A percentile compares a stretch with the other conserved stretches of the same genome.
Evolutionary conservation across 164 flowering plant genomes (phyloP).

Genomic region (Sextonia rubra): DNA sequence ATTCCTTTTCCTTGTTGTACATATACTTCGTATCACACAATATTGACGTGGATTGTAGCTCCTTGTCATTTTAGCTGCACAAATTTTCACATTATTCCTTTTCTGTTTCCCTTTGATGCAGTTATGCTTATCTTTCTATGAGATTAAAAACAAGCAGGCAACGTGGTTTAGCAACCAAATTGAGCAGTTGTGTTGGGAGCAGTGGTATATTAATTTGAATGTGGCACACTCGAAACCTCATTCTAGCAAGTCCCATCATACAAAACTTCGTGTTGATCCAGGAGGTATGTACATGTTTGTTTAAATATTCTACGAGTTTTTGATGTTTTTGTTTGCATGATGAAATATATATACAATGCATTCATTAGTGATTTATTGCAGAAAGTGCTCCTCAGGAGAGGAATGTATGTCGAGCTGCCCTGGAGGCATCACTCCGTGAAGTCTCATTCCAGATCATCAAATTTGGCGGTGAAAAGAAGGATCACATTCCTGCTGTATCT

Average conservation of each 20-base stretch:
- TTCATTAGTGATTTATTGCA: constrained; percentile 17
- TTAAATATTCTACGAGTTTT: neutral
- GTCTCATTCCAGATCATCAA: constrained; percentile 86
- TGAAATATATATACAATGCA: neutral
- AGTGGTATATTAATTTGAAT: constrained; percentile 85
- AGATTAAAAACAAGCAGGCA: constrained; percentile 78
- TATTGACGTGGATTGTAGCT: neutral
- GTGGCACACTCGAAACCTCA: constrained; percentile 59
- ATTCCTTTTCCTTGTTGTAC: too few relatives aligned
- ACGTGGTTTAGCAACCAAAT: constrained; percentile 82
- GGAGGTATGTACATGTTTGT: constrained; percentile 45
- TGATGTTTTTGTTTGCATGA: neutral
- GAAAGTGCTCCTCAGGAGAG: constrained; percentile 64
- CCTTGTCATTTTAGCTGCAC: neutral
- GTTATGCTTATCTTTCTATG: constrained; percentile 89
- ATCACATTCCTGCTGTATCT: constrained; percentile 85
- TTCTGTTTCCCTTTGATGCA: constrained; percentile 24
- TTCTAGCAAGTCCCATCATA: constrained; percentile 62
- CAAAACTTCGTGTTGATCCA: constrained; percentile 64
- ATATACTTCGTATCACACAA: too few relatives aligned
- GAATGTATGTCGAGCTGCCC: constrained; percentile 56
- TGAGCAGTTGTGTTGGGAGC: constrained; percentile 91
- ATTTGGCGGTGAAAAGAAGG: constrained; percentile 96
- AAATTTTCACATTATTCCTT: neutral
- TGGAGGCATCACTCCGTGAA: constrained; percentile 82